phyloP scores from a whole-genome alignment of 192 early-diverging fungal species.

The Pecoramyces ruminantium region DNA sequence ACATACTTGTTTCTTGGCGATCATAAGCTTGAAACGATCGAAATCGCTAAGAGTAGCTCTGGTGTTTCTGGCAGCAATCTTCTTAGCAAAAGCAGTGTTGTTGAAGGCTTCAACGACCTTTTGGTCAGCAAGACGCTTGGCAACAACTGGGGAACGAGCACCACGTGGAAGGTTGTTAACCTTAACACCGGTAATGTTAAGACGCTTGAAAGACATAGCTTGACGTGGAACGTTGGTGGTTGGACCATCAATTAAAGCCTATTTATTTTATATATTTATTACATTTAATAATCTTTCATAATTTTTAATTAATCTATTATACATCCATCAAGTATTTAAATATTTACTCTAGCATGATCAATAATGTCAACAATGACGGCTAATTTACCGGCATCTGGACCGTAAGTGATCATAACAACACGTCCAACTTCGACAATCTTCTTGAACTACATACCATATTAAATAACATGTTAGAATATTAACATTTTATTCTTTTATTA shows the following conservation, averaged over 20 bases:
- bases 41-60: constrained; percentile 77
- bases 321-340: not conserved
- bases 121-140: constrained; percentile 69
- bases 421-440: constrained; percentile 95
- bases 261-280: constrained; percentile 2
- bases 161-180: constrained; percentile 71
- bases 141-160: constrained; percentile 55
- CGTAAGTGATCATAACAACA: constrained; percentile 90
- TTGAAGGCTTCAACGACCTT: constrained; percentile 63
- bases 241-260: constrained; percentile 92
- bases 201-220: constrained; percentile 72
- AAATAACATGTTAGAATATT: not conserved
- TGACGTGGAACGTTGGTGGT: constrained; percentile 85
- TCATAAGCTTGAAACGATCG: constrained; percentile 94
- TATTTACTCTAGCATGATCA: constrained; percentile 83
- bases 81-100: constrained; percentile 91
- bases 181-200: constrained; percentile 77
- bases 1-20: constrained; percentile 79
- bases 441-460: constrained; percentile 31
- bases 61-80: constrained; percentile 63
- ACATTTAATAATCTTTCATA: too few relatives aligned
- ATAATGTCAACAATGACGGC: constrained; percentile 98
- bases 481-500: too few relatives aligned
- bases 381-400: constrained; percentile 87
- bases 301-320: too few relatives aligned